These are phyloP conservation scores for Fusarium sacchari DNA, from an alignment of 2,329 filamentous ascomycete species.

Conservation along the genomic window DNA sequence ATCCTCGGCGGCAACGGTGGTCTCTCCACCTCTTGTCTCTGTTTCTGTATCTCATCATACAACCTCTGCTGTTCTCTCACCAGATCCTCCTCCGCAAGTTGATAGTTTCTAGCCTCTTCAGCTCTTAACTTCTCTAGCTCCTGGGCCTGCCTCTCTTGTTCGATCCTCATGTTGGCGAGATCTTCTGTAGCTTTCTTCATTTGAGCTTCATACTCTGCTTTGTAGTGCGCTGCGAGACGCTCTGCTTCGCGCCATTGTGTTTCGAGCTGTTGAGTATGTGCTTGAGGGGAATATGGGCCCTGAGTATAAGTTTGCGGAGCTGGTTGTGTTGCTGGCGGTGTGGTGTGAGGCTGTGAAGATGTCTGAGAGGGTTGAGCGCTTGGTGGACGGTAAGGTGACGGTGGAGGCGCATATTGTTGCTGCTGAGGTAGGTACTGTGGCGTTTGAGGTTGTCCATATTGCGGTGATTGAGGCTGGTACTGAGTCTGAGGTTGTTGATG, in stretches of 20 bases:
- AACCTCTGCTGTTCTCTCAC: constrained; percentile 27
- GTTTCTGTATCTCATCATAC: constrained; percentile 26
- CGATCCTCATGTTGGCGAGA: constrained; percentile 8
- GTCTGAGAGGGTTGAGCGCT: not conserved
- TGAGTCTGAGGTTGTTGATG: constrained; percentile 10
- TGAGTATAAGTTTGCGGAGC: not conserved
- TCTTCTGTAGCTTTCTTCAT: constrained; percentile 18
- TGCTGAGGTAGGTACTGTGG: constrained; percentile 8
- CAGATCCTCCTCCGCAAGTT: constrained; percentile 16
- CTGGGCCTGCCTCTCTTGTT: constrained; percentile 1
- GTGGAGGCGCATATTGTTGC: constrained; percentile 8
- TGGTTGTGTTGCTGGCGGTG: not conserved
- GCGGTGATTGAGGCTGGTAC: not conserved
- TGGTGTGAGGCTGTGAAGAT: not conserved
- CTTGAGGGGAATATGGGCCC: not conserved
- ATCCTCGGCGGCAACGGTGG: constrained; percentile 20
- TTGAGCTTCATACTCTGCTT: constrained; percentile 29
- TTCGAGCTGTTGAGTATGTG: constrained; percentile 19
- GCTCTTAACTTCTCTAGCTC: constrained; percentile 9
- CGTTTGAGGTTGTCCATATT: constrained; percentile 1
- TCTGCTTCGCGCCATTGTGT: constrained; percentile 36
- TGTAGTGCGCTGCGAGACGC: constrained; percentile 34
- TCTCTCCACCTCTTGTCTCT: not conserved
- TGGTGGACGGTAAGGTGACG: not conserved
- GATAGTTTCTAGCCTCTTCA: constrained; percentile 9